A percentile compares a stretch with the other conserved stretches of the same genome.
Conservation (phyloP, 2,329 filamentous ascomycete species). For the Diaporthe humulicola region DNA sequence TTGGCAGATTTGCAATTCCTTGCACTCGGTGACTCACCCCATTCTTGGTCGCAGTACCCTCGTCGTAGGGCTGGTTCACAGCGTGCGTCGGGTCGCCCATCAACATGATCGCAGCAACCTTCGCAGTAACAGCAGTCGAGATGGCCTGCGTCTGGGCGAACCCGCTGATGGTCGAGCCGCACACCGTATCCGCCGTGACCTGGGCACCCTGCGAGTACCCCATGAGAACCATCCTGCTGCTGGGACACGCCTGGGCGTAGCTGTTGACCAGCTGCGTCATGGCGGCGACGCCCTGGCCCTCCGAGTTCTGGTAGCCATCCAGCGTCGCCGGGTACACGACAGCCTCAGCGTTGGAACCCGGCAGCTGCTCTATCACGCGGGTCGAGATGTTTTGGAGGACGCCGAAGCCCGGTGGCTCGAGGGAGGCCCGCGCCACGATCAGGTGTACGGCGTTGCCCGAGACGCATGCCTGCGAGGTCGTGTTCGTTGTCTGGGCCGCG, state of each 20-base stretch:
- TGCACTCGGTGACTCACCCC: constrained; percentile 40
- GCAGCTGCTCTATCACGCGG: constrained; percentile 42
- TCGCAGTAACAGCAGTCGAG: constrained; percentile 13
- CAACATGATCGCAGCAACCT: constrained; percentile 43
- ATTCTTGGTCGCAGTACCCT: constrained; percentile 42
- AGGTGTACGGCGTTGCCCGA: constrained; percentile 44
- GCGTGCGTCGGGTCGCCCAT: constrained; percentile 45
- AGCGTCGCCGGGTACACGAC: constrained; percentile 47
- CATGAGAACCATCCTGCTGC: constrained; percentile 45
- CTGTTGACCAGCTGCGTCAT: constrained; percentile 40
- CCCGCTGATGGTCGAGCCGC: constrained; percentile 39
- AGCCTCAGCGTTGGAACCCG: constrained; percentile 42
- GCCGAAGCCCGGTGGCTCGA: constrained; percentile 42
- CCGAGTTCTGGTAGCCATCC: constrained; percentile 41
- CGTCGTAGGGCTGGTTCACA: constrained; percentile 40
- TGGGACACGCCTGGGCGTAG: constrained; percentile 42
- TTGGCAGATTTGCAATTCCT: background rate
- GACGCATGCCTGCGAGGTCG: constrained; percentile 26
- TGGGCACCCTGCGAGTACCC: constrained; percentile 47
- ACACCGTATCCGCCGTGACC: constrained; percentile 44
- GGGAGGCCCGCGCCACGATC: constrained; percentile 45
- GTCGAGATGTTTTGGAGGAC: constrained; percentile 44
- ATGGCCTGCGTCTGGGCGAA: constrained; percentile 39
- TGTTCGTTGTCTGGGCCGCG: constrained; percentile 22
- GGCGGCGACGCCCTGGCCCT: constrained; percentile 40